Conservation (phyloP, 768 basidiomycete species). For the Lepiota venenata region DNA sequence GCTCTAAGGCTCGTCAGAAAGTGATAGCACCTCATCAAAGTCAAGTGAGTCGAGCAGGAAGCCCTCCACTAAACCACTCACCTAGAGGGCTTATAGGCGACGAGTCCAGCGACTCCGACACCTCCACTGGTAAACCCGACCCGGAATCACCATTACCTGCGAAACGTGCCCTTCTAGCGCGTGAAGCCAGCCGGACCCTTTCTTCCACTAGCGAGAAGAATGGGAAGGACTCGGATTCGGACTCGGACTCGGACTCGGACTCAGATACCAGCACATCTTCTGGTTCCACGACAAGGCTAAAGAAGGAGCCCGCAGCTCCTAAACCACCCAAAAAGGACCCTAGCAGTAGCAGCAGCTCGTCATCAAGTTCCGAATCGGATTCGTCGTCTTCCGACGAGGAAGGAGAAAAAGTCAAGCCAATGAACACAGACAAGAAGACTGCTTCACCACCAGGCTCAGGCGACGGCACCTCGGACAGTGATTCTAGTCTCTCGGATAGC, state of each 20-base stretch:
- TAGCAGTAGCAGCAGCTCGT: constrained; percentile 13
- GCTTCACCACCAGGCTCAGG: constrained; percentile 6
- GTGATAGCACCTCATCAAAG: not conserved
- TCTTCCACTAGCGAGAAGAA: constrained; percentile 12
- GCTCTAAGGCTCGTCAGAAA: constrained; percentile 2
- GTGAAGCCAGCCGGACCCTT: constrained; percentile 38
- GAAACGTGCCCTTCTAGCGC: constrained; percentile 17
- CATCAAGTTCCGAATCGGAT: constrained; percentile 27
- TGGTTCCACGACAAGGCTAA: not conserved
- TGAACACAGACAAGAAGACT: constrained; percentile 11
- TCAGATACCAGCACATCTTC: constrained; percentile 6
- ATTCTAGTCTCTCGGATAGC: constrained; percentile 20
- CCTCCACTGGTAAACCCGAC: constrained; percentile 8
- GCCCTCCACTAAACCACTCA: constrained; percentile 12
- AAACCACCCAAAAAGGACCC: not conserved
- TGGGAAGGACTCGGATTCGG: not conserved
- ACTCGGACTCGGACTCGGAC: constrained; percentile 21
- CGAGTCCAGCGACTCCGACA: constrained; percentile 31
- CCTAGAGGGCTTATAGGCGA: constrained; percentile 19
- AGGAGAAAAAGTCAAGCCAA: constrained; percentile 9
- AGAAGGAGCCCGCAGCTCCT: not conserved
- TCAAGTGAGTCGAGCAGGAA: not conserved
- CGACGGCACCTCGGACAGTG: constrained; percentile 14
- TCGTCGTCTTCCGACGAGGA: constrained; percentile 12
- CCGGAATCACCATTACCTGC: constrained; percentile 6